Evolutionary conservation across 2,329 filamentous ascomycete species (phyloP).

Genomic region (Colletotrichum sojae): DNA sequence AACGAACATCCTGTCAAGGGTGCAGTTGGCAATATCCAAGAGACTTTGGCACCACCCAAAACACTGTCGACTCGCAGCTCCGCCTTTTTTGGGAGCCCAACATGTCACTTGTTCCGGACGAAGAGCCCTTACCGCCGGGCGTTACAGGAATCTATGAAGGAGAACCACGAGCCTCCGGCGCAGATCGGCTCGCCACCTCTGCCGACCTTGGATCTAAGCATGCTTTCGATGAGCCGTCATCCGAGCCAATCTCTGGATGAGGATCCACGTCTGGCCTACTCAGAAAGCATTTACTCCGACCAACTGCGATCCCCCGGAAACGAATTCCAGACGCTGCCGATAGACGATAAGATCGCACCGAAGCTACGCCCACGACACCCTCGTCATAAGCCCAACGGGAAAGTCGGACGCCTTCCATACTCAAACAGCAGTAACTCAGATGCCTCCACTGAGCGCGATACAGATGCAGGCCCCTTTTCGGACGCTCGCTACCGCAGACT

Average conservation of each 20-base stretch:
- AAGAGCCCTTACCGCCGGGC: constrained; percentile 70
- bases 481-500: not conserved
- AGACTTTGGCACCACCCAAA: constrained; percentile 44
- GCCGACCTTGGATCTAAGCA: constrained; percentile 52
- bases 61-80: constrained; percentile 59
- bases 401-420: not conserved
- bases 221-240: constrained; percentile 53
- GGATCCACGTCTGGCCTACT: constrained; percentile 55
- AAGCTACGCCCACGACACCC: not conserved
- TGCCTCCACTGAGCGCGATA: not conserved
- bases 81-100: constrained; percentile 66
- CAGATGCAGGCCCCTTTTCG: not conserved
- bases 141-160: constrained; percentile 62
- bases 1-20: not conserved
- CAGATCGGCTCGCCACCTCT: constrained; percentile 40
- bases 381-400: not conserved
- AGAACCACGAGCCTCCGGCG: constrained; percentile 47
- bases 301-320: constrained; percentile 11
- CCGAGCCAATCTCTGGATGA: constrained; percentile 59
- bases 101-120: constrained; percentile 66
- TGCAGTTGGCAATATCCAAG: constrained; percentile 10
- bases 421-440: not conserved
- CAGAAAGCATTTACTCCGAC: constrained; percentile 66
- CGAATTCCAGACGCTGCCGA: not conserved
- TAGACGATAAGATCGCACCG: not conserved